Evolutionary conservation across 2,329 filamentous ascomycete species (phyloP), one percentile per base, ranked within the genome.

Genomic region (Metarhizium rileyi): DNA sequence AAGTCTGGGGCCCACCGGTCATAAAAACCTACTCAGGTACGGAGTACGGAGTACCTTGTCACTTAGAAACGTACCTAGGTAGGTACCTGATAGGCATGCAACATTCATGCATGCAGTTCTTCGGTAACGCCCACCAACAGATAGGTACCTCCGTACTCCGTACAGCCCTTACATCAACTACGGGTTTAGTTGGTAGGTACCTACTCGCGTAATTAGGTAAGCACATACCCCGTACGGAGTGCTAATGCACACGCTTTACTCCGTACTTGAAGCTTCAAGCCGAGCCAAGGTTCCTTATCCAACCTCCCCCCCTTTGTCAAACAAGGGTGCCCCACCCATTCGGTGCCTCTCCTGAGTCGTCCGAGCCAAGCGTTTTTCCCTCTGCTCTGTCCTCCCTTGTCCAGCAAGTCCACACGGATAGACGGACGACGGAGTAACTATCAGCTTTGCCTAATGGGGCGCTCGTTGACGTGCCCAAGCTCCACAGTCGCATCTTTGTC

Each of bases 321-420:
- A 36, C 35, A 38, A 38, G 35, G 35, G 5, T 26, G 30, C 48
- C 41, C 48, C 42, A 46, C 48, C 28, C 20, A 45, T 35, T 49
- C 48, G 48, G 28, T 35, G 27, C 42, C 44, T 33, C 30, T 36
- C 36, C 44, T 50, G 50, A 49, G 47, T 38, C 50, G 43, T 20
- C 41, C 23, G 6, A 9, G 35, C 35, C 35, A 38, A 20, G 35
- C 35, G 10, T 42, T 36, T 49, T 46, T 47, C 28, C 40, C 26
- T 22, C 41, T 47, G 44, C 48, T 47, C 40, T 23, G 16, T 6
- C 23, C 35, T 38, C 35, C n/a, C 35, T 38, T 20, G n/a, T 38
- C 18, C 30, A 16, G 16, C 30, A 33, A 4, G 16, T n/a, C 12
- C 30, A 33, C 30, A 28, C 27, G 10, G 27, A 28, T 28, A 5